These are phyloP conservation scores for Colletotrichum somersetense DNA, from an alignment of 2,329 filamentous ascomycete genomes.

Conservation along the genomic window DNA sequence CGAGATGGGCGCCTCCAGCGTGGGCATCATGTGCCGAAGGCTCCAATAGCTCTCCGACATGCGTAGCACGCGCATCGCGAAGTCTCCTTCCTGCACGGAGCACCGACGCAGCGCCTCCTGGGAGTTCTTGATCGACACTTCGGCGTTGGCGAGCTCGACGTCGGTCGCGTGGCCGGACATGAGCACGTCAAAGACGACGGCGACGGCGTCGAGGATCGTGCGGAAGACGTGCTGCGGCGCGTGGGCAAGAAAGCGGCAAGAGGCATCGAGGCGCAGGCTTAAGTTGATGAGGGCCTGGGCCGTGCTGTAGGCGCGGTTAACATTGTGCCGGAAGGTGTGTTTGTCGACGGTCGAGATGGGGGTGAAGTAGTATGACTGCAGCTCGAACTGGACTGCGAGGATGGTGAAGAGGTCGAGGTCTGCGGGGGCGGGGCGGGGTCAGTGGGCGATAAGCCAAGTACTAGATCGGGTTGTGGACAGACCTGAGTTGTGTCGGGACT, in stretches of 20 bases:
- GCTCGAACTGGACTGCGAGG: conserved; percentile 63
- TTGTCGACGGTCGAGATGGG: conserved; percentile 55
- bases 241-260: conserved; percentile 56
- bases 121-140: conserved; percentile 37
- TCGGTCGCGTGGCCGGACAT: conserved; percentile 48
- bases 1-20: conserved; percentile 55
- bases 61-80: conserved; percentile 58
- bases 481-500: conserved; percentile 63
- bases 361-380: conserved; percentile 66
- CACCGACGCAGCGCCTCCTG: conserved; percentile 54
- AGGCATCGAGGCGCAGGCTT: conserved; percentile 46
- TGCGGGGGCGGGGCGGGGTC: conserved; percentile 42
- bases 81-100: conserved; percentile 62
- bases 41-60: conserved; percentile 65
- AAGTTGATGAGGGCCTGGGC: conserved; percentile 59
- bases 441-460: neutral
- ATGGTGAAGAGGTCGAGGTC: conserved; percentile 64
- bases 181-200: conserved; percentile 53
- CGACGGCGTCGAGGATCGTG: conserved; percentile 57
- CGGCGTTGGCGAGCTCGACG: conserved; percentile 38
- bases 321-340: conserved; percentile 58
- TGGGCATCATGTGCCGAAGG: conserved; percentile 53
- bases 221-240: conserved; percentile 64
- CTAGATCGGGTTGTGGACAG: conserved; percentile 24
- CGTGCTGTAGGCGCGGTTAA: conserved; percentile 62